These are phyloP conservation scores for Tetraselmis striata DNA, from an alignment of 139 green algal species.

Conservation along the genomic window DNA sequence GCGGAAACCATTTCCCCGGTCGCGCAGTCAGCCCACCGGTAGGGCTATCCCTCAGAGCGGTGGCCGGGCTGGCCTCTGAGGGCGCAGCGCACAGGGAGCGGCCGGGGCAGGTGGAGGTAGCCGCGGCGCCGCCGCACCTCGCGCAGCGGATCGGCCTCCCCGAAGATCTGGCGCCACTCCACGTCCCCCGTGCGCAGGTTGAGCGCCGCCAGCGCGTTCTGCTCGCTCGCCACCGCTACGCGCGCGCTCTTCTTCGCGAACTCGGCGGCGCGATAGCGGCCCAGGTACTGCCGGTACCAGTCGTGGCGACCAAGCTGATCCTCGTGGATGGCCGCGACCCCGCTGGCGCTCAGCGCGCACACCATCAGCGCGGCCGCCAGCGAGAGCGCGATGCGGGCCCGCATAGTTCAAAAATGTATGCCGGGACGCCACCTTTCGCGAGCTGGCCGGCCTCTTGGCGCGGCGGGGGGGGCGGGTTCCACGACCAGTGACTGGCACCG, in stretches of 20 bases:
- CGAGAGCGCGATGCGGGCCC: background rate
- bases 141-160: background rate
- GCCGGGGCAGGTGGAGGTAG: no score
- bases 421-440: constrained; percentile 27
- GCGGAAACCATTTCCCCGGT: no score
- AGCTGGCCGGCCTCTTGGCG: no score
- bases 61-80: no score
- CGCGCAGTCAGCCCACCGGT: no score
- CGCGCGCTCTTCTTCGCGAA: constrained; percentile 29
- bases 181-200: constrained; percentile 47
- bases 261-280: constrained; percentile 21
- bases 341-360: background rate
- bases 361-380: background rate
- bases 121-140: background rate
- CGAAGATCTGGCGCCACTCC: constrained; percentile 50
- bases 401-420: background rate
- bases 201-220: constrained; percentile 46
- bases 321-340: constrained; percentile 37
- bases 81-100: no score
- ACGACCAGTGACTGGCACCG: no score
- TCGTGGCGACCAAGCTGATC: constrained; percentile 64
- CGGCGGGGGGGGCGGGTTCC: no score
- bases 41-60: no score
- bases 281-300: constrained; percentile 67
- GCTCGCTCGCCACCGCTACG: constrained; percentile 39